Evolutionary conservation across 1,139 yeast genomes (phyloP), one percentile per base, ranked within the genome.

Genomic region (Kodamaea plutei): DNA sequence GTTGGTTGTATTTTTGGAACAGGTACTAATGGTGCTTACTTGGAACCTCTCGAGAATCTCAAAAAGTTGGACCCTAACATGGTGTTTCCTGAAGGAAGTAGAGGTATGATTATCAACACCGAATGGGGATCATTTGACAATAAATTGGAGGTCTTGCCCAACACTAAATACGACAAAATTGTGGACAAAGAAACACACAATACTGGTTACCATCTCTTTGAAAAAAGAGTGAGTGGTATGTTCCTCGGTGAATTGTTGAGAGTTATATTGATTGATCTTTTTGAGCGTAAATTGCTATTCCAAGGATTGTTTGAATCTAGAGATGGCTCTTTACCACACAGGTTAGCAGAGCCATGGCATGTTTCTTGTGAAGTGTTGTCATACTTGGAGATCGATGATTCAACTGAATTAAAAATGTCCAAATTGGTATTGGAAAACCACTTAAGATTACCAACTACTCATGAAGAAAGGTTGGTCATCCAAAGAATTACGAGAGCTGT

Each of bases 101-200:
- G 67, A 2, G 80, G 84, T 38, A 89, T 89, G 96, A 84, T 87
- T 36, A 72, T 89, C 50, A 89, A 89, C 63, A 88, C 96, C 25
- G 97, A 89, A 61, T 89, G 97, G 96, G 97, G 97, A 39, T 84
- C 95, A 25, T 89, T 88, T 52, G 97, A 89, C 58, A 88, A 88
- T 50, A 77, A 75, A 16, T 66, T 87, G 35, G 63, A 75, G 43
- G 64, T 77, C 26, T 66, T 88, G 44, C 96, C 96, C 36, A 69
- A 64, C 30, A 84, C 94, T 4, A 73, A 75, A 40, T 88, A 78
- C 54, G 97, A 89, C 58, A 56, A 60, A 28, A 66, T 62, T 20
- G 75, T 89, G 39, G 95, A 89, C 56, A 54, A 61, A 11, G 68
- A 69, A 44, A 84, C 96, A n/a, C 73, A 91, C 9, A 89, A 89